Conservation (phyloP, 139 green algal genomes). For the Choricystis sp. region DNA sequence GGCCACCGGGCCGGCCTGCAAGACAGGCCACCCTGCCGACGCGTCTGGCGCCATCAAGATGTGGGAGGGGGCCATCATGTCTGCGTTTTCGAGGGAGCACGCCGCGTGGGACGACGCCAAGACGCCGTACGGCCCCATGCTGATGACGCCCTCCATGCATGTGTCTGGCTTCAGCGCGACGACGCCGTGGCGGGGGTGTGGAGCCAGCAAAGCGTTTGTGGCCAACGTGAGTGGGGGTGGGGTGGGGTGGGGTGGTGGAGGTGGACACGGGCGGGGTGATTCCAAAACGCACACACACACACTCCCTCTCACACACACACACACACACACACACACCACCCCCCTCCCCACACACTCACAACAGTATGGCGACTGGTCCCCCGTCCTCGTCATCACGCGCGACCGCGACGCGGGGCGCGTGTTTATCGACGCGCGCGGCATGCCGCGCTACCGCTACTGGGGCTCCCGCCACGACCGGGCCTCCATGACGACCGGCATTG, state of each 20-base stretch:
- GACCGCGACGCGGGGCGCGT: constrained; percentile 24
- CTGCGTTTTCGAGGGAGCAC: constrained; percentile 14
- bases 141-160: constrained; percentile 22
- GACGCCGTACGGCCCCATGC: constrained; percentile 39
- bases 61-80: constrained; percentile 37
- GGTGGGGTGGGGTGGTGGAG: too few relatives aligned
- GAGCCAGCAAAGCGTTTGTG: constrained; percentile 9
- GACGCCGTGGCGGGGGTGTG: constrained; percentile 11
- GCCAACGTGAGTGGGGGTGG: too few relatives aligned
- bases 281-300: too few relatives aligned
- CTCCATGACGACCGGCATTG: neutral
- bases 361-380: constrained; percentile 9
- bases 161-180: constrained; percentile 16
- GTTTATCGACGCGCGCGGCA: constrained; percentile 10
- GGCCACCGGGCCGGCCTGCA: neutral
- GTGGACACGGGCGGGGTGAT: too few relatives aligned
- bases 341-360: neutral
- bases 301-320: too few relatives aligned
- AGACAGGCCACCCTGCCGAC: neutral
- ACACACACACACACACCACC: too few relatives aligned
- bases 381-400: constrained; percentile 21
- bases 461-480: neutral
- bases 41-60: constrained; percentile 3
- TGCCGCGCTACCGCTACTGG: constrained; percentile 17
- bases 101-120: constrained; percentile 33